Evolutionary conservation across 345 rosid genomes (phyloP).

Genomic region (Excoecaria agallocha): DNA sequence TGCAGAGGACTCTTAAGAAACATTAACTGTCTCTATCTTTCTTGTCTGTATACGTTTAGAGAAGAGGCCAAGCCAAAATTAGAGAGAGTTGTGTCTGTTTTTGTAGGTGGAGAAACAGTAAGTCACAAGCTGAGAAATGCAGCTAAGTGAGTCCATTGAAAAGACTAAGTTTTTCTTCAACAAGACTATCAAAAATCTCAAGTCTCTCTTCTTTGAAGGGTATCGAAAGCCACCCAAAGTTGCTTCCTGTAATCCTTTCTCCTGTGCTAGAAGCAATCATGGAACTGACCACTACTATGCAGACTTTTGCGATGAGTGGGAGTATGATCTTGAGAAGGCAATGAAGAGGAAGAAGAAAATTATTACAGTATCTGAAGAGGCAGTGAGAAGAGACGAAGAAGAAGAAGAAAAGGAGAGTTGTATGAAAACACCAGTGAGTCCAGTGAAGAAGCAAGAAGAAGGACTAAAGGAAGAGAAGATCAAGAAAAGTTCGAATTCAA

Average conservation of each 20-base stretch:
- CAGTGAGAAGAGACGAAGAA: slow-evolving; percentile 18
- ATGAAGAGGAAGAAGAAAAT: slow-evolving; percentile 24
- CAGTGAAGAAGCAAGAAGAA: slow-evolving; percentile 32
- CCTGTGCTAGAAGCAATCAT: slow-evolving; percentile 29
- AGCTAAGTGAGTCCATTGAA: slow-evolving; percentile 49
- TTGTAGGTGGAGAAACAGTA: slow-evolving; percentile 16
- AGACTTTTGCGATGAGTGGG: slow-evolving; percentile 38
- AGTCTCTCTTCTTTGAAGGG: slow-evolving; percentile 47
- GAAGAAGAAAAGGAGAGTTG: slow-evolving; percentile 20
- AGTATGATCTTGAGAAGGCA: slow-evolving; percentile 33
- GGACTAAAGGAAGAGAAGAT: slow-evolving; percentile 29
- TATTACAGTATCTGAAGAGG: slow-evolving; percentile 10
- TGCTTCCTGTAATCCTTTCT: slow-evolving; percentile 28
- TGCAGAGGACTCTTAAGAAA: slow-evolving; percentile 9
- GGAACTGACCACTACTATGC: slow-evolving; percentile 29
- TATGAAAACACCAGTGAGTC: slow-evolving; percentile 23
- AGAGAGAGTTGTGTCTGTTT: slow-evolving; percentile 17
- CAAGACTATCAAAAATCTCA: slow-evolving; percentile 49
- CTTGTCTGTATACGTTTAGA: slow-evolving; percentile 15
- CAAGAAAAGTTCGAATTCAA: slow-evolving; percentile 21
- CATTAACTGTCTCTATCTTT: slow-evolving; percentile 29
- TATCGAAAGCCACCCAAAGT: slow-evolving; percentile 45
- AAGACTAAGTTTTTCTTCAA: slow-evolving; percentile 53
- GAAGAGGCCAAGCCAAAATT: slow-evolving; percentile 5
- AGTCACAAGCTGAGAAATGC: slow-evolving; percentile 29